Conservation (phyloP, 331 rosid species). For the Arachis monticola region DNA sequence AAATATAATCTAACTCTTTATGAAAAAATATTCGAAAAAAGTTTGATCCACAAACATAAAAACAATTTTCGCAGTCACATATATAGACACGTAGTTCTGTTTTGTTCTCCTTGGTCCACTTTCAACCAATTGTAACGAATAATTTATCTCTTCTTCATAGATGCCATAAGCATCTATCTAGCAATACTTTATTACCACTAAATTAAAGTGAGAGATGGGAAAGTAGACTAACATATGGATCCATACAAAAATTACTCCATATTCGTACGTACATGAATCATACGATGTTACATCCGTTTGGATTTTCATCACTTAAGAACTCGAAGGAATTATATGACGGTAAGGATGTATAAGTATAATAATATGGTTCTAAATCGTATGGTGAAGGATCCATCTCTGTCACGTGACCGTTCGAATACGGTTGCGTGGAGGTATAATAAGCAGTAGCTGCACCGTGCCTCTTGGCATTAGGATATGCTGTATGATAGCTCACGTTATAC, state of each 20-base stretch:
- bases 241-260: background rate
- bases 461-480: constrained; percentile 35
- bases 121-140: background rate
- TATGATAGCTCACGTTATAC: constrained; percentile 45
- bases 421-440: constrained; percentile 51
- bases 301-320: constrained; percentile 79
- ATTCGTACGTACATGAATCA: constrained; percentile 45
- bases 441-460: constrained; percentile 53
- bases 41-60: constrained; percentile 5
- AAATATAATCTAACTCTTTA: background rate
- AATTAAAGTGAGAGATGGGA: background rate
- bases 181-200: background rate
- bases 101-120: background rate
- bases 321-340: constrained; percentile 61
- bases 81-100: background rate
- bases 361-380: constrained; percentile 29
- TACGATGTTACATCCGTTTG: constrained; percentile 73
- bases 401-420: constrained; percentile 42
- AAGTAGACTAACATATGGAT: background rate
- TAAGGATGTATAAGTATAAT: constrained; percentile 31
- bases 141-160: background rate
- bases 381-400: constrained; percentile 4
- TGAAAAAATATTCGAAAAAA: constrained; percentile 23
- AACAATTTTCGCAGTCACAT: background rate
- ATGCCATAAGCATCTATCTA: background rate